These are phyloP conservation scores for Acmispon strigosus DNA, from an alignment of 306 rosid species.

Conservation along the genomic window DNA sequence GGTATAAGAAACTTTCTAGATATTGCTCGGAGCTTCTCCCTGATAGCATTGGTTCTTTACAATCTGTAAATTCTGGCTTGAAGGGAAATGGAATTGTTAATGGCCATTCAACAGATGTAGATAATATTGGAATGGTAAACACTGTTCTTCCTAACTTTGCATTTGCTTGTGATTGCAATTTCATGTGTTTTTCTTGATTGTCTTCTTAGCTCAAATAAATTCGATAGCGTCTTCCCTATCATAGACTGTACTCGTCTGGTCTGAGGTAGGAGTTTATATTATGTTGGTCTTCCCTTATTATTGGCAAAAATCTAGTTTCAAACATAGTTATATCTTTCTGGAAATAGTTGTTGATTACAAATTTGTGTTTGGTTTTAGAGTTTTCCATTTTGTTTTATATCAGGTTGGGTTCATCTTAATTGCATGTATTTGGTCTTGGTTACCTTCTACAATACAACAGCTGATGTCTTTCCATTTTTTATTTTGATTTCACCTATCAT, in stretches of 20 bases:
- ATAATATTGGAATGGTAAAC: slow-evolving; percentile 62
- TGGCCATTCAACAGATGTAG: slow-evolving; percentile 44
- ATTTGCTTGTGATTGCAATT: slow-evolving; percentile 4
- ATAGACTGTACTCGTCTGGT: not conserved
- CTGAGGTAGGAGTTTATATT: not conserved
- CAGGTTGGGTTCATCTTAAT: not conserved
- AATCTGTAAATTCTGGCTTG: slow-evolving; percentile 31
- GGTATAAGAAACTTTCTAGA: slow-evolving; percentile 63
- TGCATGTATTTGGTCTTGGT: not conserved
- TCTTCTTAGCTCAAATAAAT: not conserved
- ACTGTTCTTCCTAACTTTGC: slow-evolving; percentile 10
- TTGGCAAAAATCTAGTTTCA: not conserved
- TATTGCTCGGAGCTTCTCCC: slow-evolving; percentile 68
- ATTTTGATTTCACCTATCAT: not conserved
- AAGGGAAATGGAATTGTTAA: slow-evolving; percentile 42
- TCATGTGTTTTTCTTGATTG: not conserved
- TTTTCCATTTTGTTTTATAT: not conserved
- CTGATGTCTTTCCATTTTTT: not conserved
- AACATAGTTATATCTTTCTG: not conserved
- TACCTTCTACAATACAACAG: not conserved
- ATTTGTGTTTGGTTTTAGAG: not conserved
- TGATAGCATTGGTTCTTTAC: slow-evolving; percentile 40
- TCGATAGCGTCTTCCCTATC: not conserved
- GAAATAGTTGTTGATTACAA: not conserved
- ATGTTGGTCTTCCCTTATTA: not conserved